These are phyloP conservation scores for Hibiscus trionum DNA, from an alignment of 345 rosid species.

Conservation along the genomic window DNA sequence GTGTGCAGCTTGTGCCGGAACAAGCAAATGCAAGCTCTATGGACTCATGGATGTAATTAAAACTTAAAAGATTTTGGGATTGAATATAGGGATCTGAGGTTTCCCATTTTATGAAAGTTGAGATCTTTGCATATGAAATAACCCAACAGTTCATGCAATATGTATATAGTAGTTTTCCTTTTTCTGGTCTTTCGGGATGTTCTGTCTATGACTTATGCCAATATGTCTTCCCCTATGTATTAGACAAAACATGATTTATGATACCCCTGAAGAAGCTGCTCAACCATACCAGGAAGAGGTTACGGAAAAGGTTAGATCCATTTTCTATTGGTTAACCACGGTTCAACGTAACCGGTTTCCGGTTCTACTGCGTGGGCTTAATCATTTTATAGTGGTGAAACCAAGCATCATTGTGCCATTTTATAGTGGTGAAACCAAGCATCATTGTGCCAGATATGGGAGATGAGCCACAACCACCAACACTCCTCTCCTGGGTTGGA, in stretches of 20 bases:
- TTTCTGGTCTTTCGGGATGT: background rate
- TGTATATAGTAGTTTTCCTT: background rate
- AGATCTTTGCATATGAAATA: background rate
- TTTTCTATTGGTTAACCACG: no score
- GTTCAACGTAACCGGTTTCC: no score
- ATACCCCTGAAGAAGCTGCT: no score
- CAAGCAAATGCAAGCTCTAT: constrained; percentile 76
- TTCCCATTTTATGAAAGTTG: background rate
- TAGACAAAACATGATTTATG: background rate
- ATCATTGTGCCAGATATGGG: no score
- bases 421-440: no score
- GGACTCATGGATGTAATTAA: constrained; percentile 4
- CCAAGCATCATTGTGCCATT: no score
- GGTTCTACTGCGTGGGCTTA: no score
- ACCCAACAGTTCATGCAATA: background rate
- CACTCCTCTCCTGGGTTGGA: no score
- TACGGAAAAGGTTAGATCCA: background rate
- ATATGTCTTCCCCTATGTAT: background rate
- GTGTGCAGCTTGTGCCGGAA: constrained; percentile 72
- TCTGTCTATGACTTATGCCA: background rate
- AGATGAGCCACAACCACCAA: no score
- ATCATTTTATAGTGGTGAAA: no score
- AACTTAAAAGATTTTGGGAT: background rate
- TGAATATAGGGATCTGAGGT: background rate
- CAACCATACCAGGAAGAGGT: no score